Evolutionary conservation across 176 grass and related monocot species (phyloP).

Genomic region (Tillandsia fasciculata): DNA sequence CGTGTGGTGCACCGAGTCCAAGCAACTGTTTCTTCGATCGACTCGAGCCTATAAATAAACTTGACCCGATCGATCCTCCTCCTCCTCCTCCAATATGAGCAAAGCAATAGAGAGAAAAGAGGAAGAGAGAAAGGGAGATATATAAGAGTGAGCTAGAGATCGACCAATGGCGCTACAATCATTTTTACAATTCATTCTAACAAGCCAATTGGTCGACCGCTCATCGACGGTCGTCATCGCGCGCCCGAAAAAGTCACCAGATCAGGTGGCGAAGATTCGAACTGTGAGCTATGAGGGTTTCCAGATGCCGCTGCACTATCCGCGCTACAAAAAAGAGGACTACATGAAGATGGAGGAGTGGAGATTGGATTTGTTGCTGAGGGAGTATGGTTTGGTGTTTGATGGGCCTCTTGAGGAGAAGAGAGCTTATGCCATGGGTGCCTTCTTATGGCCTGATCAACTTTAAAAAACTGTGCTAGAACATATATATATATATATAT

Average conservation of each 20-base stretch:
- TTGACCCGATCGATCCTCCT: background rate
- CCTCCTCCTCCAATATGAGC: background rate
- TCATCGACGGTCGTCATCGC: background rate
- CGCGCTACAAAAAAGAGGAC: conserved; percentile 27
- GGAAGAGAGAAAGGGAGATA: background rate
- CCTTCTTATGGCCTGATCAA: conserved; percentile 33
- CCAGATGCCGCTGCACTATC: conserved; percentile 32
- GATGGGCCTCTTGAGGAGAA: conserved; percentile 29
- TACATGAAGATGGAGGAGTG: conserved; percentile 30
- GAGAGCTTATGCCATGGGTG: conserved; percentile 21
- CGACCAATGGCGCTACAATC: background rate
- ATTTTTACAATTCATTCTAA: background rate
- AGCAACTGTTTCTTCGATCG: background rate
- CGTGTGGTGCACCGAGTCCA: no score
- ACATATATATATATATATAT: background rate
- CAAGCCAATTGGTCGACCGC: background rate
- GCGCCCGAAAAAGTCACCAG: background rate
- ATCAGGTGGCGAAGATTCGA: background rate
- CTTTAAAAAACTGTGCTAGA: conserved; percentile 7
- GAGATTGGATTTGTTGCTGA: conserved; percentile 28
- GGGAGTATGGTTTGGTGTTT: conserved; percentile 26
- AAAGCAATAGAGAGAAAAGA: background rate
- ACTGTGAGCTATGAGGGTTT: conserved; percentile 20
- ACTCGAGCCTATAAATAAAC: background rate
- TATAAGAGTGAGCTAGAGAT: background rate